phyloP scores from a whole-genome alignment of 2,329 filamentous ascomycete species.

The Ascomycota sp. region DNA sequence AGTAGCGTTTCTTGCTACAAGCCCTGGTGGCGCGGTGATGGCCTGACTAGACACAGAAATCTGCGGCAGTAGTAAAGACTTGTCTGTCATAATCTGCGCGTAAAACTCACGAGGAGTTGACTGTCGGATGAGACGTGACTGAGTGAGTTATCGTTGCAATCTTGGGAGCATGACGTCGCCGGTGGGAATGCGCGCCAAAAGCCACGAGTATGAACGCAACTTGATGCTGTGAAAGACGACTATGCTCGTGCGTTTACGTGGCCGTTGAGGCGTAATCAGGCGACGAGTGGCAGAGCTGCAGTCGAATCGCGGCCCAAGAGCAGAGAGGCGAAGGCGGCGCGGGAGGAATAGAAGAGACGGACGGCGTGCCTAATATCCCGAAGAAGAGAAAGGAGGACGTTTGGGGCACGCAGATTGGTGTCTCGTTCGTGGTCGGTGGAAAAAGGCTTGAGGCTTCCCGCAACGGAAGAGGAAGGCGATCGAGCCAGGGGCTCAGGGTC shows the following conservation, averaged over 20 bases:
- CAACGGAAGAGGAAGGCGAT: conserved; percentile 2
- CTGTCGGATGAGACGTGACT: conserved; percentile 15
- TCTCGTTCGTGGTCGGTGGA: conserved; percentile 6
- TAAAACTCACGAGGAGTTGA: conserved; percentile 20
- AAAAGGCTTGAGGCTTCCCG: conserved; percentile 10
- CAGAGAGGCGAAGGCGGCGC: conserved; percentile 1
- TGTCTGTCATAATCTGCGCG: conserved; percentile 42
- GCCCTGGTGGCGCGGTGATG: conserved; percentile 12
- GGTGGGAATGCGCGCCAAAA: conserved; percentile 19
- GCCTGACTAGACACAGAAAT: conserved; percentile 34
- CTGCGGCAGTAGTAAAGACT: conserved; percentile 29
- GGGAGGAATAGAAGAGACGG: conserved; percentile 2
- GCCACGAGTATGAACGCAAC: conserved; percentile 6
- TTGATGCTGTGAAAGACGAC: conserved; percentile 3
- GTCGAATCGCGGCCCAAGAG: neutral
- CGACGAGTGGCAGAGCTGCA: neutral
- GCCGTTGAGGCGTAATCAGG: conserved; percentile 1
- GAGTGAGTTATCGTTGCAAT: conserved; percentile 27
- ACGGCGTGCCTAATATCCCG: neutral
- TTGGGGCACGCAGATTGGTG: conserved; percentile 6
- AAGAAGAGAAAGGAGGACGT: conserved; percentile 3
- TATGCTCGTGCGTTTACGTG: conserved; percentile 5
- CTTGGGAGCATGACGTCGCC: conserved; percentile 39
- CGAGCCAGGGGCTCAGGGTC: neutral
- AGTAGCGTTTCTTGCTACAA: conserved; percentile 19